These are phyloP conservation scores for Ceratorhiza oryzae-sativae DNA, from an alignment of 1,284 basidiomycete genomes.

Conservation along the genomic window DNA sequence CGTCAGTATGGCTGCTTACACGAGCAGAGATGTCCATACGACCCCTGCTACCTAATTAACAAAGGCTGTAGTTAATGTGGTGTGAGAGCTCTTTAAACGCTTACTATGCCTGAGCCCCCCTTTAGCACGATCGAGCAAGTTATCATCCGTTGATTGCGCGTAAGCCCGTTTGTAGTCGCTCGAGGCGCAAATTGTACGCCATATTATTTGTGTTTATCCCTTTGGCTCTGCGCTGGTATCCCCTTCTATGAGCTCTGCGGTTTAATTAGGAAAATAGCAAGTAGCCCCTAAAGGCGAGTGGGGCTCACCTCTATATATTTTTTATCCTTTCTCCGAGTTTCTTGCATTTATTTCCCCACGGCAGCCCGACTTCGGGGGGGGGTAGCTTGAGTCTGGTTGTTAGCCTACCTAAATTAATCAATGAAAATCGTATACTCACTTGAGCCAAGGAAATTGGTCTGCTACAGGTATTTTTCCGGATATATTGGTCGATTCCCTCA, in stretches of 20 bases:
- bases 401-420: background rate
- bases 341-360: conserved; percentile 15
- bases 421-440: background rate
- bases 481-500: background rate
- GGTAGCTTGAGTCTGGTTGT: background rate
- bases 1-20: background rate
- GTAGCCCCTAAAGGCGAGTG: too few relatives aligned
- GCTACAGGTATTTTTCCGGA: background rate
- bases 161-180: background rate
- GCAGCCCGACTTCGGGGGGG: background rate
- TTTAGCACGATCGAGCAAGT: conserved; percentile 9
- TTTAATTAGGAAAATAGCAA: too few relatives aligned
- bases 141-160: background rate
- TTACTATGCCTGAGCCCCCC: conserved; percentile 25
- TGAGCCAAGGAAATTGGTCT: background rate
- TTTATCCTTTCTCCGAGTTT: conserved; percentile 1
- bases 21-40: conserved; percentile 3
- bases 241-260: too few relatives aligned
- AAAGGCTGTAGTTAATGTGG: too few relatives aligned
- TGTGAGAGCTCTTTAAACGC: background rate
- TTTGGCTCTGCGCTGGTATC: background rate
- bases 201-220: conserved; percentile 6
- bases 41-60: conserved; percentile 3
- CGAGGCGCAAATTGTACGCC: conserved; percentile 18
- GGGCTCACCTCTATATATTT: conserved; percentile 22